Evolutionary conservation across 768 basidiomycete genomes (phyloP).

Genomic region (Tephrocybe sp.): DNA sequence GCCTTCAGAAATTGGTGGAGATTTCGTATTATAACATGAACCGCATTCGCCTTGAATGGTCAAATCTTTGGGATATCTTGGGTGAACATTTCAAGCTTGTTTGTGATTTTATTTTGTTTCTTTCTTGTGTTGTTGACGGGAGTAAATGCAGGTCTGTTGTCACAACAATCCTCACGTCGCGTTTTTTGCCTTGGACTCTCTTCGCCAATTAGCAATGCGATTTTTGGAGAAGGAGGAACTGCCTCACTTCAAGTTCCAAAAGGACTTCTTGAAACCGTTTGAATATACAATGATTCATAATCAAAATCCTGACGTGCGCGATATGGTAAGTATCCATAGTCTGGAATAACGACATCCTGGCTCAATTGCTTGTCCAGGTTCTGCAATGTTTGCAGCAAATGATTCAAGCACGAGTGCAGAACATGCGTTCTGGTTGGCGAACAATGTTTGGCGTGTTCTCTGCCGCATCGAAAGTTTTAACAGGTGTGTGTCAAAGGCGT

Average conservation of each 20-base stretch:
- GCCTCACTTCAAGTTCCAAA: constrained; percentile 98
- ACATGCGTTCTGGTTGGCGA: constrained; percentile 97
- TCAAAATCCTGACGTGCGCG: constrained; percentile 90
- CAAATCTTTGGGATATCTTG: constrained; percentile 94
- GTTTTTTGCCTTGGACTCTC: constrained; percentile 94
- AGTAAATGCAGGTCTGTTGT: constrained; percentile 78
- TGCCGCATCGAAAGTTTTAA: constrained; percentile 89
- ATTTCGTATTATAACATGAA: constrained; percentile 99
- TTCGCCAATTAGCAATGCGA: constrained; percentile 96
- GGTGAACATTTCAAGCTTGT: constrained; percentile 99
- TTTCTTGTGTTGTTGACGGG: constrained; percentile 1
- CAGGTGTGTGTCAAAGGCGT: constrained; percentile 46
- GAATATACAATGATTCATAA: constrained; percentile 98
- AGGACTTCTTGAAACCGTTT: constrained; percentile 97
- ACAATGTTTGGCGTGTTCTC: constrained; percentile 99
- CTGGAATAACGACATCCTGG: constrained; percentile 4
- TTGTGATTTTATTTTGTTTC: constrained; percentile 16
- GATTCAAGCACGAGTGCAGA: constrained; percentile 92
- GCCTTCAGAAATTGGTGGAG: constrained; percentile 96
- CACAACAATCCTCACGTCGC: constrained; percentile 96
- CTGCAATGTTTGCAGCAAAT: constrained; percentile 98
- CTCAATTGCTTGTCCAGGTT: constrained; percentile 47
- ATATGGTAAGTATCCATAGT: constrained; percentile 67
- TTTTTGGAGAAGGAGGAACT: constrained; percentile 99
- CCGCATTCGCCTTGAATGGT: constrained; percentile 97